Percentiles rank a stretch among this genome's conserved stretches.
Evolutionary conservation across 257 asterid species (phyloP).

Genomic region (Lavandula angustifolia): DNA sequence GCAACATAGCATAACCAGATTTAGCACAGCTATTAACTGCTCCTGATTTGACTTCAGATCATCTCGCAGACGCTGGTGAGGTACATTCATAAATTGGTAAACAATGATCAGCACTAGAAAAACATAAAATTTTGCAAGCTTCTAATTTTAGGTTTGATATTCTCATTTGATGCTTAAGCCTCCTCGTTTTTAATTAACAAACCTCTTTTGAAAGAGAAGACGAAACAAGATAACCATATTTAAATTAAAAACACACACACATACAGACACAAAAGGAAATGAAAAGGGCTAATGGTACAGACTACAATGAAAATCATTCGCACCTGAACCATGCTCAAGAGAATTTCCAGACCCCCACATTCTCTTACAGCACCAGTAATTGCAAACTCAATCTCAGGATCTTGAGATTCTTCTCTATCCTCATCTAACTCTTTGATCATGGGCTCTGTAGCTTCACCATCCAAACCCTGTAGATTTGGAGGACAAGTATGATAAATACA

Average conservation of each 20-base stretch:
- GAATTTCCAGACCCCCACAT: conserved; percentile 93
- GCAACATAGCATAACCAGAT: conserved; percentile 93
- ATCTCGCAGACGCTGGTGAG: conserved; percentile 79
- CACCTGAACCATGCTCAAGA: conserved; percentile 93
- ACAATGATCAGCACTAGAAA: conserved; percentile 17
- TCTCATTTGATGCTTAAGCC: conserved; percentile 19
- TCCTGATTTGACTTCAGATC: conserved; percentile 93
- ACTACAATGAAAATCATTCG: conserved; percentile 17
- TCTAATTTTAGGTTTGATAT: not conserved
- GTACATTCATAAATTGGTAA: conserved; percentile 28
- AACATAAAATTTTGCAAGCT: conserved; percentile 16
- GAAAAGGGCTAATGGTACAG: conserved; percentile 9
- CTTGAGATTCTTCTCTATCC: conserved; percentile 99
- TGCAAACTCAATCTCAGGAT: conserved; percentile 98
- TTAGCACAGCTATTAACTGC: conserved; percentile 86
- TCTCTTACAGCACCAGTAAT: conserved; percentile 94
- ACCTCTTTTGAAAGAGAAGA: not conserved
- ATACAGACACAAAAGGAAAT: not conserved
- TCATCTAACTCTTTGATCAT: conserved; percentile 99
- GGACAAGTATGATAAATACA: conserved; percentile 17
- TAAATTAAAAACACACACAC: not conserved
- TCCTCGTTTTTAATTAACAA: conserved; percentile 10
- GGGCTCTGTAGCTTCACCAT: conserved; percentile 99
- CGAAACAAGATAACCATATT: not conserved
- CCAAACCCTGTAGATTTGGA: conserved; percentile 77